Evolutionary conservation across 306 rosid species (phyloP).

Genomic region (Cercis canadensis): DNA sequence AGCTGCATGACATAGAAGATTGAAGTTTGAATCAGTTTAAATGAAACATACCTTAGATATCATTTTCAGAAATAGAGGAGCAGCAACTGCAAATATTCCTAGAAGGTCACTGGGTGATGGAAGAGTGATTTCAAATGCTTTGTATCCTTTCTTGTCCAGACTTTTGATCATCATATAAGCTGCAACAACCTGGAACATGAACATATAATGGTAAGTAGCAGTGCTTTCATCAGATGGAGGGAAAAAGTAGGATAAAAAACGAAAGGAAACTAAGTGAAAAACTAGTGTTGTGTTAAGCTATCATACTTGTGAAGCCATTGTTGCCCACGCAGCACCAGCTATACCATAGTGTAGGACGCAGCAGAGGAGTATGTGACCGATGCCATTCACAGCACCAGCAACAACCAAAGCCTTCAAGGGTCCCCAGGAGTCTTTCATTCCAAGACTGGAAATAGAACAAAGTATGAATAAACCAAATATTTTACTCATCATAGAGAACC

Average conservation of each 20-base stretch:
- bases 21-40: conserved; percentile 9
- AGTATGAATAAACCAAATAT: conserved; percentile 13
- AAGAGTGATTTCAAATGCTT: conserved; percentile 63
- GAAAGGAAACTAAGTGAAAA: conserved; percentile 8
- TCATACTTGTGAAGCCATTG: conserved; percentile 53
- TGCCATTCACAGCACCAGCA: conserved; percentile 47
- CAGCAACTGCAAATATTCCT: conserved; percentile 66
- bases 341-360: conserved; percentile 49
- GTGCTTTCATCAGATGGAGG: not conserved
- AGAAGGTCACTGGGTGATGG: conserved; percentile 72
- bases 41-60: conserved; percentile 94
- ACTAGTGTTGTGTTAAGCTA: conserved; percentile 11
- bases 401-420: conserved; percentile 59
- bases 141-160: conserved; percentile 76
- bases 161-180: conserved; percentile 81
- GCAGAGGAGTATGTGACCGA: conserved; percentile 49
- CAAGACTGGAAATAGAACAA: conserved; percentile 40
- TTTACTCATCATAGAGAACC: not conserved
- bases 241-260: too few relatives aligned
- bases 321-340: conserved; percentile 59
- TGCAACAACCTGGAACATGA: conserved; percentile 70
- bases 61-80: conserved; percentile 77
- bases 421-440: conserved; percentile 67
- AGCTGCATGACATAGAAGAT: conserved; percentile 27
- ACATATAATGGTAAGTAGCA: conserved; percentile 12